phyloP scores from a whole-genome alignment of 2,329 filamentous ascomycete species.

The Ophiobolus disseminans region DNA sequence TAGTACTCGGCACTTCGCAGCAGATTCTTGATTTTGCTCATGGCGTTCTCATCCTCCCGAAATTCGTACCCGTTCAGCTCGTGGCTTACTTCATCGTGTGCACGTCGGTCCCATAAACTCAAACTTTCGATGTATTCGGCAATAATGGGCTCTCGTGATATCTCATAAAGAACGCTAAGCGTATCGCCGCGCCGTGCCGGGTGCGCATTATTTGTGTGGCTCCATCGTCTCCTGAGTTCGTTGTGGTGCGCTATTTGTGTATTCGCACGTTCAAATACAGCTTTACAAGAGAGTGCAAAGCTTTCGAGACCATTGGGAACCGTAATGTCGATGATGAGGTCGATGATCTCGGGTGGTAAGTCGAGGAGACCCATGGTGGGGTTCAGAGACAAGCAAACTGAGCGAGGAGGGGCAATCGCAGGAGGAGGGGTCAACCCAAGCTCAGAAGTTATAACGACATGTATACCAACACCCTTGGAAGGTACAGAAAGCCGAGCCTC shows the following conservation, averaged over 20 bases:
- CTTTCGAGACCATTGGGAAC: conserved; percentile 36
- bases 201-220: conserved; percentile 23
- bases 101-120: conserved; percentile 34
- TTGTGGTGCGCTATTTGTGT: conserved; percentile 40
- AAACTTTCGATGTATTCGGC: conserved; percentile 40
- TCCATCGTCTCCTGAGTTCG: conserved; percentile 33
- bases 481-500: too few relatives aligned
- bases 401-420: too few relatives aligned
- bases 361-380: conserved; percentile 40
- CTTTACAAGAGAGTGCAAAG: conserved; percentile 41
- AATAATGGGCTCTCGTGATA: conserved; percentile 35
- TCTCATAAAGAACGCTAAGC: conserved; percentile 32
- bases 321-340: conserved; percentile 37
- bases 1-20: conserved; percentile 25
- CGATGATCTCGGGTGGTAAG: conserved; percentile 43
- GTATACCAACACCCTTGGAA: too few relatives aligned
- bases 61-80: conserved; percentile 17
- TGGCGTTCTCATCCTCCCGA: conserved; percentile 24
- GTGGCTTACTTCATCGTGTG: conserved; percentile 5
- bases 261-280: conserved; percentile 32
- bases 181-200: conserved; percentile 24
- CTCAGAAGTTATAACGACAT: too few relatives aligned
- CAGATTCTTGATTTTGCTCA: conserved; percentile 28
- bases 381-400: not conserved
- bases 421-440: too few relatives aligned